Evolutionary conservation across 164 flowering plant species (phyloP).

Genomic region (Tetracentron sinense): DNA sequence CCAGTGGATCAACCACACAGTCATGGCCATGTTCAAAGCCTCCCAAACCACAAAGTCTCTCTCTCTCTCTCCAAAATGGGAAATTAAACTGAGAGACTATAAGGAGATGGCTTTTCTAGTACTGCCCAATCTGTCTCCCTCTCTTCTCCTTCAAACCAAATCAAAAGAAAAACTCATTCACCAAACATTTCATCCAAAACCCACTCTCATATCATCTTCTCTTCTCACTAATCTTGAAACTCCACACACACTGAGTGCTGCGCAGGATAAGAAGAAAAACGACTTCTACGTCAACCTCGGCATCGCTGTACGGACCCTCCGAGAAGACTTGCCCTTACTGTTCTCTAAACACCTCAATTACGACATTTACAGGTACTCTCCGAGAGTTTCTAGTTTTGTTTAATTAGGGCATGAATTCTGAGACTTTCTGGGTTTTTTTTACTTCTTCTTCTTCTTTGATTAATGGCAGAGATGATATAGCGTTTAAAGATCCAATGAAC

Average conservation of each 20-base stretch:
- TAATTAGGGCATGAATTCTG: neutral
- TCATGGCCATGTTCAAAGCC: too few relatives aligned
- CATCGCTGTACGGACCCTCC: constrained; percentile 78
- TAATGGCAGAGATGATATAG: constrained; percentile 68
- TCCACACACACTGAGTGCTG: constrained; percentile 31
- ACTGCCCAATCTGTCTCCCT: constrained; percentile 44
- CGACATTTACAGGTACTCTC: constrained; percentile 70
- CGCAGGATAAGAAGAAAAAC: constrained; percentile 42
- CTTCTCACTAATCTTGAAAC: constrained; percentile 39
- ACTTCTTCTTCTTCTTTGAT: neutral
- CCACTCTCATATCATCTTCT: constrained; percentile 17
- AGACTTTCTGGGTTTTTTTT: neutral
- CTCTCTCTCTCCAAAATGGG: too few relatives aligned
- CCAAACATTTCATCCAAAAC: constrained; percentile 13
- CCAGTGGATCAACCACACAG: too few relatives aligned
- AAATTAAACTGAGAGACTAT: too few relatives aligned
- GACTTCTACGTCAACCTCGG: constrained; percentile 88
- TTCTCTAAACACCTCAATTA: constrained; percentile 86
- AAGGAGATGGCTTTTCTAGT: constrained; percentile 42
- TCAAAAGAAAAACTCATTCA: constrained; percentile 19
- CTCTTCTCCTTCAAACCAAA: constrained; percentile 38
- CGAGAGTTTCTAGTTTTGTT: neutral
- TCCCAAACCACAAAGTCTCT: too few relatives aligned
- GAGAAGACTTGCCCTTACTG: constrained; percentile 77
- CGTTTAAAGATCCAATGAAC: constrained; percentile 78